Percentiles rank a stretch among this genome's conserved stretches.
phyloP scores from a whole-genome alignment of 371 early-diverging fungal species.

The Dichotomocladium elegans region DNA sequence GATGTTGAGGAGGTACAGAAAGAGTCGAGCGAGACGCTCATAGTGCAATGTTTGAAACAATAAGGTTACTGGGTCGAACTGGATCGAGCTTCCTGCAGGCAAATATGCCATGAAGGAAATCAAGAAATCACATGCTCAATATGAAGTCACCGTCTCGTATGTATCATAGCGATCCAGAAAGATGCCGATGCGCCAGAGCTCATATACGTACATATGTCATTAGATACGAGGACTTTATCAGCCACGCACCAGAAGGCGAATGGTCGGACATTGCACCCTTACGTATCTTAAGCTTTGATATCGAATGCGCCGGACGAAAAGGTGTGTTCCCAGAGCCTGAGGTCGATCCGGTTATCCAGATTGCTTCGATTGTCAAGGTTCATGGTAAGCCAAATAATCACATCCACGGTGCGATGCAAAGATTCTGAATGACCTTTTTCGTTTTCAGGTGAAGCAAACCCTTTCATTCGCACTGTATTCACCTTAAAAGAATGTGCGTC shows the following conservation, averaged over 20 bases:
- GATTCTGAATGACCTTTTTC: background rate
- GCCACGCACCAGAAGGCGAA: constrained; percentile 86
- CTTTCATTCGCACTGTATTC: constrained; percentile 93
- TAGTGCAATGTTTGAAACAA: too few species aligned
- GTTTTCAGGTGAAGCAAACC: constrained; percentile 66
- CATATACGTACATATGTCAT: background rate
- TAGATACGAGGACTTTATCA: constrained; percentile 72
- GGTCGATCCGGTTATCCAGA: constrained; percentile 99
- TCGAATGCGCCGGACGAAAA: constrained; percentile 97
- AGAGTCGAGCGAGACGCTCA: too few species aligned
- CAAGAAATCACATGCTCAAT: constrained; percentile 69
- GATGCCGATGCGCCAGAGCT: background rate
- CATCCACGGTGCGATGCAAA: background rate
- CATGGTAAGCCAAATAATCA: constrained; percentile 56
- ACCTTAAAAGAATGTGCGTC: constrained; percentile 86
- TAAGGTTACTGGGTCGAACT: constrained; percentile 84
- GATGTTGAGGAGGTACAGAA: too few species aligned
- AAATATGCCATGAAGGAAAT: constrained; percentile 51
- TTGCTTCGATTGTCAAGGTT: constrained; percentile 92
- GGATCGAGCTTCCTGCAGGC: constrained; percentile 87
- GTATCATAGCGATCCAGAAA: background rate
- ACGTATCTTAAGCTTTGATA: constrained; percentile 97
- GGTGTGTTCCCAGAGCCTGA: constrained; percentile 96
- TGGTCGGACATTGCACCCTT: constrained; percentile 96
- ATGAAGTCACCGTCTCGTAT: constrained; percentile 75